Conservation (phyloP, 2,329 filamentous ascomycete species). For the Fusarium siculi region DNA sequence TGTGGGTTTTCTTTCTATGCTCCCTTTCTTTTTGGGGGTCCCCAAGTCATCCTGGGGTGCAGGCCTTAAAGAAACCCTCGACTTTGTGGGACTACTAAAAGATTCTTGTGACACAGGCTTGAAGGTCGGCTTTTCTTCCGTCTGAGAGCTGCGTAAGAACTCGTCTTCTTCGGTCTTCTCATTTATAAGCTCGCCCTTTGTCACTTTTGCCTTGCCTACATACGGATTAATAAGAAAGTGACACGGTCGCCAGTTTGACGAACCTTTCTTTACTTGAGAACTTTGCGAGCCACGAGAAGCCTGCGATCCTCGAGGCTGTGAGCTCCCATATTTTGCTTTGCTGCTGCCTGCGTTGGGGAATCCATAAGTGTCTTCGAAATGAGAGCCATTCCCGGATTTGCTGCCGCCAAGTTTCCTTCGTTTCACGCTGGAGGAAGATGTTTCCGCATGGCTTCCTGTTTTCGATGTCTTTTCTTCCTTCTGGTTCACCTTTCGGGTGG, state of each 20-base stretch:
- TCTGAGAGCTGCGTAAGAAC: conserved; percentile 9
- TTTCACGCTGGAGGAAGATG: conserved; percentile 22
- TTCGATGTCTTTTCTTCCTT: neutral
- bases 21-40: conserved; percentile 21
- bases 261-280: conserved; percentile 38
- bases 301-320: conserved; percentile 37
- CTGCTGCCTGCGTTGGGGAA: conserved; percentile 34
- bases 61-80: conserved; percentile 5
- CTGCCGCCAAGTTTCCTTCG: conserved; percentile 19
- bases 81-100: conserved; percentile 26
- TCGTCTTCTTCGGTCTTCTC: neutral
- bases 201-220: conserved; percentile 3
- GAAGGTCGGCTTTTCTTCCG: conserved; percentile 14
- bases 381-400: conserved; percentile 26
- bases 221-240: neutral
- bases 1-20: neutral
- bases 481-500: conserved; percentile 4
- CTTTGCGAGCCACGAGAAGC: conserved; percentile 37
- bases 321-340: conserved; percentile 43
- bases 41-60: conserved; percentile 17
- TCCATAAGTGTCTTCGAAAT: conserved; percentile 37
- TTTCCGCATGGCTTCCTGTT: neutral
- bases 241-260: neutral
- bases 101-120: conserved; percentile 16
- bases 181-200: neutral